Percentiles rank a stretch among this genome's conserved stretches.
These are phyloP conservation scores for Paxillus ammoniavirescens DNA, from an alignment of 768 basidiomycete genomes.

Conservation along the genomic window DNA sequence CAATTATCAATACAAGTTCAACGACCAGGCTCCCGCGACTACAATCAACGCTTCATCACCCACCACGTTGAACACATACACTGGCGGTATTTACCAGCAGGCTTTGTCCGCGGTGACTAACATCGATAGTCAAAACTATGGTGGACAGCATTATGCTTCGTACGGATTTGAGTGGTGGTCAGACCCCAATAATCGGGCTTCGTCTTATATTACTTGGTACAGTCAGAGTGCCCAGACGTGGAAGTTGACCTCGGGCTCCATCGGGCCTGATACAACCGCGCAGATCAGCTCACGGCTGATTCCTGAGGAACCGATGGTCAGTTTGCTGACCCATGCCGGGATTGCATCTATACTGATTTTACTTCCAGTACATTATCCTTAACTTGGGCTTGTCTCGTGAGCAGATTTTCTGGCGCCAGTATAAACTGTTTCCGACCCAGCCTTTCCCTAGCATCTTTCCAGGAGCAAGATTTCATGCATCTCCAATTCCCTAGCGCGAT, in stretches of 20 bases:
- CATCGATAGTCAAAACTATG: slow-evolving; percentile 56
- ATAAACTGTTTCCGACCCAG: slow-evolving; percentile 3
- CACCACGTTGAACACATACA: slow-evolving; percentile 64
- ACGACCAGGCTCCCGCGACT: slow-evolving; percentile 49
- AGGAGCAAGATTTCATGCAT: slow-evolving; percentile 65
- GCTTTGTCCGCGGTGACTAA: slow-evolving; percentile 65
- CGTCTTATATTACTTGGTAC: slow-evolving; percentile 88
- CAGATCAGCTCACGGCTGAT: slow-evolving; percentile 65
- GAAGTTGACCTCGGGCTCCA: slow-evolving; percentile 61
- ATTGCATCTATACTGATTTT: slow-evolving; percentile 9
- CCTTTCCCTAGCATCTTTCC: slow-evolving; percentile 55
- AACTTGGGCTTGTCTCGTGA: slow-evolving; percentile 78
- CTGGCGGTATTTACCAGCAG: slow-evolving; percentile 72
- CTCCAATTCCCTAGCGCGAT: slow-evolving; percentile 77
- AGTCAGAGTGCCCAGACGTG: slow-evolving; percentile 66
- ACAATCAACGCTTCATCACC: slow-evolving; percentile 49
- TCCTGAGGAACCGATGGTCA: slow-evolving; percentile 91
- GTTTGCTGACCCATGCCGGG: slow-evolving; percentile 22
- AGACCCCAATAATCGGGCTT: slow-evolving; percentile 57
- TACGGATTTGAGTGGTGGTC: slow-evolving; percentile 85
- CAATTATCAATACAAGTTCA: slow-evolving; percentile 64
- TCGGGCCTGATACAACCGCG: slow-evolving; percentile 62
- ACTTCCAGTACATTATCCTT: slow-evolving; percentile 69
- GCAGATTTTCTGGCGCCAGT: slow-evolving; percentile 12
- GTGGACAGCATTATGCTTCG: slow-evolving; percentile 49